Evolutionary conservation across 495 filamentous ascomycete species (phyloP).

Genomic region (Penicillium riverlandense): DNA sequence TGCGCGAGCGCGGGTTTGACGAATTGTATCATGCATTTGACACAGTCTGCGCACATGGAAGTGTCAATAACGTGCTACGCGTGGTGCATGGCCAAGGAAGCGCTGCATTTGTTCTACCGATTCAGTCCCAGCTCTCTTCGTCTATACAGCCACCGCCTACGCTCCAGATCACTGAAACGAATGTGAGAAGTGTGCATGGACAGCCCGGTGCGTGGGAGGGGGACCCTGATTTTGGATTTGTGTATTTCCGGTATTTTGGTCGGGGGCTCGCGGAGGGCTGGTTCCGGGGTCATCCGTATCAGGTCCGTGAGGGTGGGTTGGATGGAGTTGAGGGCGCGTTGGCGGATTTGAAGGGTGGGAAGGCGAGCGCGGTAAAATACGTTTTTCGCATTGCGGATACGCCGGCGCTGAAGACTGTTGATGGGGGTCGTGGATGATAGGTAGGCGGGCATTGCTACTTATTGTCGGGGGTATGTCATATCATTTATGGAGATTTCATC

Average conservation of each 20-base stretch:
- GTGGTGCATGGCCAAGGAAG: slow-evolving; percentile 14
- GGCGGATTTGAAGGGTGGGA: slow-evolving; percentile 50
- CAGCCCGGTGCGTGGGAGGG: slow-evolving; percentile 11
- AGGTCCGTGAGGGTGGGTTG: slow-evolving; percentile 49
- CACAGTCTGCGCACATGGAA: slow-evolving; percentile 45
- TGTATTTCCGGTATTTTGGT: slow-evolving; percentile 41
- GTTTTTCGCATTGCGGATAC: slow-evolving; percentile 59
- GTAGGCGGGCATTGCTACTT: background rate
- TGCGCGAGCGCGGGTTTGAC: background rate
- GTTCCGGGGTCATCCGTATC: slow-evolving; percentile 49
- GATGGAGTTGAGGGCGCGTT: slow-evolving; percentile 47
- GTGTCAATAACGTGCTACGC: slow-evolving; percentile 6
- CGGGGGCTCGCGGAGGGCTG: slow-evolving; percentile 44
- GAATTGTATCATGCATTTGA: slow-evolving; percentile 44
- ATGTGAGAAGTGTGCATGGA: slow-evolving; percentile 5
- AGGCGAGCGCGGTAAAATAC: slow-evolving; percentile 56
- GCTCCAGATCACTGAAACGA: slow-evolving; percentile 6
- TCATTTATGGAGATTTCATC: no score
- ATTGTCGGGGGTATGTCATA: no score
- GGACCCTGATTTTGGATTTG: slow-evolving; percentile 48
- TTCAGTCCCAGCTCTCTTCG: slow-evolving; percentile 13
- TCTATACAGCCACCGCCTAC: background rate
- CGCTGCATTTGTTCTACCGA: slow-evolving; percentile 45
- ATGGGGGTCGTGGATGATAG: background rate
- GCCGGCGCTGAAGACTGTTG: slow-evolving; percentile 14